phyloP scores from a whole-genome alignment of 805 yeast species.

The Candida nemodendra region DNA sequence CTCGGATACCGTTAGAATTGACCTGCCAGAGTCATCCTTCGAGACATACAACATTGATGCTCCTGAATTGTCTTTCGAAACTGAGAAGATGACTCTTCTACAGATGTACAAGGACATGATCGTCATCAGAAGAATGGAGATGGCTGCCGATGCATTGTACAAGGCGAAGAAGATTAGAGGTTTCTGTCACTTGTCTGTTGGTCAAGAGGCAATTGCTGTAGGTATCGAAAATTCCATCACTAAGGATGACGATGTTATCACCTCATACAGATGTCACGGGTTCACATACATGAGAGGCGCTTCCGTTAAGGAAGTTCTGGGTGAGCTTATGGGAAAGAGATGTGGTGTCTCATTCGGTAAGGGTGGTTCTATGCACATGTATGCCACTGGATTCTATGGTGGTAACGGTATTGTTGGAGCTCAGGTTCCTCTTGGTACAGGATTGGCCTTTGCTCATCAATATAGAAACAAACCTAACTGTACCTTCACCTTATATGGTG shows the following conservation, averaged over 20 bases:
- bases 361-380: constrained; percentile 99
- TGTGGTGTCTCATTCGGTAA: constrained; percentile 95
- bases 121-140: constrained; percentile 93
- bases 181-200: constrained; percentile 96
- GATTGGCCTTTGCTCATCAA: constrained; percentile 97
- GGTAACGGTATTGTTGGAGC: constrained; percentile 99
- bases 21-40: constrained; percentile 77
- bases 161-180: constrained; percentile 99
- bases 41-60: constrained; percentile 78
- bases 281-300: constrained; percentile 97
- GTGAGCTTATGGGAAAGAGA: constrained; percentile 96
- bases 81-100: constrained; percentile 75
- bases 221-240: constrained; percentile 96
- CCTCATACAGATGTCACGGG: constrained; percentile 99
- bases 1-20: constrained; percentile 39
- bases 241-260: constrained; percentile 82
- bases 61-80: constrained; percentile 71
- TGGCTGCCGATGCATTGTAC: constrained; percentile 97
- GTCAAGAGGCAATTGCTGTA: constrained; percentile 98
- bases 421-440: constrained; percentile 97
- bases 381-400: constrained; percentile 92
- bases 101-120: constrained; percentile 98
- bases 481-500: constrained; percentile 91
- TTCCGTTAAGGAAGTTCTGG: constrained; percentile 82
- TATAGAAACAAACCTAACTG: constrained; percentile 78